Percentiles rank a stretch among this genome's conserved stretches.
phyloP scores from a whole-genome alignment of 2,329 filamentous ascomycete genomes.

The Trichophyton simii region DNA sequence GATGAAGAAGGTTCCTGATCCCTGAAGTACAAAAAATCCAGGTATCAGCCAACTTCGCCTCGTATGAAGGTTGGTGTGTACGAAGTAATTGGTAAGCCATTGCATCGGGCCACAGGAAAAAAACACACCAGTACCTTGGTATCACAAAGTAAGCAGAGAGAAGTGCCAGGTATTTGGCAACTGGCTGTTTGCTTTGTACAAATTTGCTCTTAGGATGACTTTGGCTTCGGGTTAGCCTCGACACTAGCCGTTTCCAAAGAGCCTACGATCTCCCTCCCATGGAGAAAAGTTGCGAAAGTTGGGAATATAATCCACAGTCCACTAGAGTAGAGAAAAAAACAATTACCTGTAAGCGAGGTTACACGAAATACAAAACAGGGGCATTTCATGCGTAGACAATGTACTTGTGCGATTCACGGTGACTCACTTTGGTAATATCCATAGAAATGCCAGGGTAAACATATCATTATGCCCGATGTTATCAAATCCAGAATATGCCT shows the following conservation, averaged over 20 bases:
- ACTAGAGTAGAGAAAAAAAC: constrained; percentile 25
- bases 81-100: background rate
- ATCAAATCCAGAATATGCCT: constrained; percentile 47
- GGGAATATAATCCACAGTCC: constrained; percentile 54
- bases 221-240: constrained; percentile 5
- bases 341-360: constrained; percentile 3
- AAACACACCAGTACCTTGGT: background rate
- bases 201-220: constrained; percentile 3
- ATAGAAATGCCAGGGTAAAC: constrained; percentile 43
- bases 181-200: background rate
- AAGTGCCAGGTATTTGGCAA: background rate
- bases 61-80: background rate
- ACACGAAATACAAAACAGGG: background rate
- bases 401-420: background rate
- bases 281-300: constrained; percentile 48
- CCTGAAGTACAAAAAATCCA: background rate
- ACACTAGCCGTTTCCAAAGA: constrained; percentile 35
- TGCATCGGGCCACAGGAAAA: background rate
- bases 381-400: background rate
- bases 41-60: background rate
- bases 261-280: constrained; percentile 49
- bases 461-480: constrained; percentile 51
- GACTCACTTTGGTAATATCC: constrained; percentile 55
- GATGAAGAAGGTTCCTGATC: background rate
- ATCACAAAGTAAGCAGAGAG: background rate